phyloP scores from a whole-genome alignment of 805 yeast species.

The Starmerella kuoi region DNA sequence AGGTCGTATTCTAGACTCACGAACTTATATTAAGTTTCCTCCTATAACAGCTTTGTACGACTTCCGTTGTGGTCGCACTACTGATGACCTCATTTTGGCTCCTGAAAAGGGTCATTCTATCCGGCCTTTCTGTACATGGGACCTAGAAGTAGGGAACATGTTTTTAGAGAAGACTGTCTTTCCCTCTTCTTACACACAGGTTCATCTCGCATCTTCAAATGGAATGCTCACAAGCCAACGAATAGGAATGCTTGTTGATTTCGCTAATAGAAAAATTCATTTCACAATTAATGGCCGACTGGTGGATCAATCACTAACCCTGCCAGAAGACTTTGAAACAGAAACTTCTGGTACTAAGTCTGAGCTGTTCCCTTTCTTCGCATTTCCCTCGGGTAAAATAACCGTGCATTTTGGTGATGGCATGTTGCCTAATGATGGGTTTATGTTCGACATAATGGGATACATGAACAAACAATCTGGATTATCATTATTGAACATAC shows the following conservation, averaged over 20 bases:
- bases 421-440: slow-evolving; percentile 6
- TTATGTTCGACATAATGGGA: slow-evolving; percentile 3
- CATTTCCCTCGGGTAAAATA: not conserved
- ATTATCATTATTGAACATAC: no score
- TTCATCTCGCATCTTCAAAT: not conserved
- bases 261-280: not conserved
- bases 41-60: not conserved
- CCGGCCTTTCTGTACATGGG: not conserved
- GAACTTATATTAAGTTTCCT: not conserved
- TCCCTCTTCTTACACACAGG: not conserved
- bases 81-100: not conserved
- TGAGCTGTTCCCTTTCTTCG: slow-evolving; percentile 2
- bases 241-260: slow-evolving; percentile 3
- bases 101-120: not conserved
- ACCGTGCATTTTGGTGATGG: slow-evolving; percentile 6
- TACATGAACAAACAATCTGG: no score
- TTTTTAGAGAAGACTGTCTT: not conserved
- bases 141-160: not conserved
- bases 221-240: not conserved
- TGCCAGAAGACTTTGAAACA: not conserved
- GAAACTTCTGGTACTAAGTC: not conserved
- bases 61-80: not conserved
- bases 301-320: no score
- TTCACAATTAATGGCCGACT: slow-evolving; percentile 1
- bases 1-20: no score